A percentile compares a stretch with the other conserved stretches of the same genome.
phyloP scores from a whole-genome alignment of 108 stramenopile species.

The Cyclotella choctawhatcheeana region DNA sequence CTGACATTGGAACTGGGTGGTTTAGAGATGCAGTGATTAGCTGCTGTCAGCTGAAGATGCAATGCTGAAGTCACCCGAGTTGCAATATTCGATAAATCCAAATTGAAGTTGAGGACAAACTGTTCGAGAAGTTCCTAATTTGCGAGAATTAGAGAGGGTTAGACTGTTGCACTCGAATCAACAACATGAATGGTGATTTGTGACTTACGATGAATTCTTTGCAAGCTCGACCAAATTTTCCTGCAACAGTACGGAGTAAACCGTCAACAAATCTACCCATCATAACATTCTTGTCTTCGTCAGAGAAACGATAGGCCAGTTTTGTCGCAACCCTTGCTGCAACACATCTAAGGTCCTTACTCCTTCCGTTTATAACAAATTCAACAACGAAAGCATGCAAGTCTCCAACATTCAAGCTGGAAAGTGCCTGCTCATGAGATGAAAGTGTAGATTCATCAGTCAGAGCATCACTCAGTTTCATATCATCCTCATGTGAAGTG shows the following conservation, averaged over 20 bases:
- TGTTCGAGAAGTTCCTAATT: slow-evolving; percentile 25
- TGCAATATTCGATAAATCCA: slow-evolving; percentile 29
- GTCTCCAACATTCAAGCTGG: slow-evolving; percentile 41
- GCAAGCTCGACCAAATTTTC: slow-evolving; percentile 48
- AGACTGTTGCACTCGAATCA: no score
- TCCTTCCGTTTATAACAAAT: slow-evolving; percentile 60
- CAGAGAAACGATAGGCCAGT: slow-evolving; percentile 36
- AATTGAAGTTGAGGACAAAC: slow-evolving; percentile 30
- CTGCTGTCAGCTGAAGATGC: slow-evolving; percentile 22
- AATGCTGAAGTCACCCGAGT: slow-evolving; percentile 24
- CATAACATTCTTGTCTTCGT: slow-evolving; percentile 33
- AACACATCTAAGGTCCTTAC: slow-evolving; percentile 53
- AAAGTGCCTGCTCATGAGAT: slow-evolving; percentile 53
- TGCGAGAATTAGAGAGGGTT: no score
- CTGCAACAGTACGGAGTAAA: slow-evolving; percentile 50
- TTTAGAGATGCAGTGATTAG: slow-evolving; percentile 15
- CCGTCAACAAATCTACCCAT: slow-evolving; percentile 47
- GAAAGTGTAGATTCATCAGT: neutral
- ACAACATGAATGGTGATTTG: no score
- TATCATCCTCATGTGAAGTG: slow-evolving; percentile 17
- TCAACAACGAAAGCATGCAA: slow-evolving; percentile 58
- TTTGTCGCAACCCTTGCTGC: slow-evolving; percentile 41
- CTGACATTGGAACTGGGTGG: neutral
- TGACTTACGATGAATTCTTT: slow-evolving; percentile 32
- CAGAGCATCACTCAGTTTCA: slow-evolving; percentile 19